Percentiles rank a stretch among this genome's conserved stretches.
Conservation (phyloP, 768 basidiomycete genomes). For the Suillus alpinus region DNA sequence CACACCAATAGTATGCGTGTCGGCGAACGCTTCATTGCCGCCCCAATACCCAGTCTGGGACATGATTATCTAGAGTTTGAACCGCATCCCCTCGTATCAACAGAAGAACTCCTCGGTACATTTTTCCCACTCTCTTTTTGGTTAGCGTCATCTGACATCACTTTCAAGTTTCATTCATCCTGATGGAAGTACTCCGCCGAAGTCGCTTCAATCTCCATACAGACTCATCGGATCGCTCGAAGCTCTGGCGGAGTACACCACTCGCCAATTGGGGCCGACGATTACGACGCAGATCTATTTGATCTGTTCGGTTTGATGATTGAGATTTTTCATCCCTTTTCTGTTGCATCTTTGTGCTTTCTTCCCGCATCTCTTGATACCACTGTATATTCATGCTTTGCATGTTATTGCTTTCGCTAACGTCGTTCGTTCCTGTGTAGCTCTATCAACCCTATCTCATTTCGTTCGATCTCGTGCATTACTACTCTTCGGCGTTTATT, state of each 20-base stretch:
- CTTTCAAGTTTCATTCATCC: constrained; percentile 52
- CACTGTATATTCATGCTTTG: neutral
- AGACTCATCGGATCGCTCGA: constrained; percentile 47
- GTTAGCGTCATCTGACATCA: neutral
- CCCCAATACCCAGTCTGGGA: constrained; percentile 53
- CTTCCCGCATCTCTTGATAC: constrained; percentile 2
- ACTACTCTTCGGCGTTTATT: neutral
- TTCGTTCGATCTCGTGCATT: constrained; percentile 2
- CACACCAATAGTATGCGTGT: constrained; percentile 49
- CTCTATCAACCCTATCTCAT: neutral
- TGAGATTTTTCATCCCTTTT: neutral
- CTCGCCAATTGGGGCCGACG: constrained; percentile 28
- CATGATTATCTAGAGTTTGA: constrained; percentile 58
- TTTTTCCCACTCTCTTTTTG: neutral
- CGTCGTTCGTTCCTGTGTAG: constrained; percentile 6
- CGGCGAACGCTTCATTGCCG: constrained; percentile 41
- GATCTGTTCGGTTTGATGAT: neutral
- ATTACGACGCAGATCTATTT: constrained; percentile 30
- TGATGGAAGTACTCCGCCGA: constrained; percentile 63
- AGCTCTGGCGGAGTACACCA: constrained; percentile 38
- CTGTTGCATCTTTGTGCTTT: constrained; percentile 3
- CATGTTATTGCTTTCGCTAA: neutral
- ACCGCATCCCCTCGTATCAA: constrained; percentile 44
- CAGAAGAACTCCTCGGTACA: constrained; percentile 52
- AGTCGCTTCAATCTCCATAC: constrained; percentile 52